Percentiles rank a stretch among this genome's conserved stretches.
Evolutionary conservation across 139 green algal species (phyloP).

Genomic region (Closterium sp.): DNA sequence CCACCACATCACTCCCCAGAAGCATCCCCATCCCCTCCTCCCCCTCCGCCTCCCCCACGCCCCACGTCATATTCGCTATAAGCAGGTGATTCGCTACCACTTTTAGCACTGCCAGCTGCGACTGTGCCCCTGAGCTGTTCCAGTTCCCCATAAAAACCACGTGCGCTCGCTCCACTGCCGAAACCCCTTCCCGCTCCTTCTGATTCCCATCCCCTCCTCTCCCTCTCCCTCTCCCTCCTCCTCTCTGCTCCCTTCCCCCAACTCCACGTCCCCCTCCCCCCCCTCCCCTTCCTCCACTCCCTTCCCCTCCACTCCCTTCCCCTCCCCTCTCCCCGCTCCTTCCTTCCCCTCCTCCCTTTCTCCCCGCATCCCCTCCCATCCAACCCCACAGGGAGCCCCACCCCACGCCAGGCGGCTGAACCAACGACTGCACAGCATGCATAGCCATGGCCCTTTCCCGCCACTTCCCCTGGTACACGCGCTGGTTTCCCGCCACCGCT

Average conservation of each 20-base stretch:
- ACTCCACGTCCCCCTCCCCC: not conserved
- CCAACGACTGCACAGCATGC: not conserved
- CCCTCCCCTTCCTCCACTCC: not conserved
- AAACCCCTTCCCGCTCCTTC: not conserved
- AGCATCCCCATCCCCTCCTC: conserved; percentile 4
- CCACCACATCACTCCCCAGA: conserved; percentile 2
- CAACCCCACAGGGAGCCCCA: not conserved
- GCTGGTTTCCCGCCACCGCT: not conserved
- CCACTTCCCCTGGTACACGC: not conserved
- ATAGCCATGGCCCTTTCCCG: not conserved
- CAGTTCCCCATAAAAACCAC: not conserved
- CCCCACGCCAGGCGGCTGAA: not conserved
- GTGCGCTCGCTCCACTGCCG: not conserved
- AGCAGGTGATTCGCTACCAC: not conserved
- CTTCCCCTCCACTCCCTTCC: not conserved
- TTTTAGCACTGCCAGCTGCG: not conserved
- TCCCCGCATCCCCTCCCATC: too few relatives aligned
- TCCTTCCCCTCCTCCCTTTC: not conserved
- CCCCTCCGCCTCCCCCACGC: not conserved
- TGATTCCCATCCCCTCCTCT: not conserved
- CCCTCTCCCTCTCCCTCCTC: not conserved
- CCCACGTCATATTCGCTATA: not conserved
- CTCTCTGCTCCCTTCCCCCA: not conserved
- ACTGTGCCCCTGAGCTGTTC: not conserved
- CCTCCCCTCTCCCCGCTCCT: too few relatives aligned